A percentile compares a stretch with the other conserved stretches of the same genome.
Evolutionary conservation across 805 yeast species (phyloP).

Genomic region (Candida berthetii): DNA sequence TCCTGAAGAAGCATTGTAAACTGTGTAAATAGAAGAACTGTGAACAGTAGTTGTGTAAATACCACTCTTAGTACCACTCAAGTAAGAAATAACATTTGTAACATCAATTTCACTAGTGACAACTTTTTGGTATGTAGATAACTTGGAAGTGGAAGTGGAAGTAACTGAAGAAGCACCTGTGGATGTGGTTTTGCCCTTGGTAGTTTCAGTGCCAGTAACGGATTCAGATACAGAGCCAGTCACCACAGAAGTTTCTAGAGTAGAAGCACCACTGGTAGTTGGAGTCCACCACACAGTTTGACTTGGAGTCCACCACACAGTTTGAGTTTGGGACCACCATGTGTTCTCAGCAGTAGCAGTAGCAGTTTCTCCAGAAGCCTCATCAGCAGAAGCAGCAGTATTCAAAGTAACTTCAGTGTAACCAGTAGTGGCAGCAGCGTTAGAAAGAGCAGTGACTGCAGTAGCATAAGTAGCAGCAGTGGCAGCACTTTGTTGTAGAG

Average conservation of each 20-base stretch:
- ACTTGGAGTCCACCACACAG: conserved; percentile 8
- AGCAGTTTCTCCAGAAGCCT: not conserved
- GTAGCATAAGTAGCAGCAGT: not conserved
- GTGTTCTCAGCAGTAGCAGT: not conserved
- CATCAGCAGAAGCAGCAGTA: not conserved
- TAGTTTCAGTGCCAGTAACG: not conserved
- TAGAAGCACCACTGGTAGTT: conserved; percentile 1
- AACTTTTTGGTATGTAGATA: not conserved
- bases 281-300: not conserved
- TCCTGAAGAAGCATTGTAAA: not conserved
- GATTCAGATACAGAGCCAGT: not conserved
- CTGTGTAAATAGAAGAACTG: not conserved
- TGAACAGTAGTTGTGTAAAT: not conserved
- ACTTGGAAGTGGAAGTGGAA: not conserved
- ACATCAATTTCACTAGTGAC: not conserved
- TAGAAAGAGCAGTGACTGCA: not conserved
- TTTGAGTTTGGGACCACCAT: conserved; percentile 5
- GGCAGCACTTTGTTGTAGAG: not conserved
- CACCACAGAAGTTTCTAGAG: not conserved
- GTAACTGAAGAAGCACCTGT: not conserved
- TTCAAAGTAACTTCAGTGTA: not conserved
- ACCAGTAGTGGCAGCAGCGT: not conserved
- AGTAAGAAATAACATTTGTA: not conserved
- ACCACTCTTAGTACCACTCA: not conserved
- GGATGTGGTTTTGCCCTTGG: not conserved